phyloP scores from a whole-genome alignment of 495 filamentous ascomycete genomes.

The Aspergillus nidulans region DNA sequence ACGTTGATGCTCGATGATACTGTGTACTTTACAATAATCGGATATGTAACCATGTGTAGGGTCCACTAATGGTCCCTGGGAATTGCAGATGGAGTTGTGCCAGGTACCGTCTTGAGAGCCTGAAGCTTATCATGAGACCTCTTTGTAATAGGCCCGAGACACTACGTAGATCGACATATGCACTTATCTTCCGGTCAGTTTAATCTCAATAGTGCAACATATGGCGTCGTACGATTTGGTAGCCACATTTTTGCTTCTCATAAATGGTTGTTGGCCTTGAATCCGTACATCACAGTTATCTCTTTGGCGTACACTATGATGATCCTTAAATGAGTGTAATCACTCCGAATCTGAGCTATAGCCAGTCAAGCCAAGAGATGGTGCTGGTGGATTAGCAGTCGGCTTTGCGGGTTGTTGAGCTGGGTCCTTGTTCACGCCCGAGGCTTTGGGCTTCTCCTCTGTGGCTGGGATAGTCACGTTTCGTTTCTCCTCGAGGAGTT shows the following conservation, averaged over 20 bases:
- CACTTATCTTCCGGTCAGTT: neutral
- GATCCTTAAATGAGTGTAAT: neutral
- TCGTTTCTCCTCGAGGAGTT: conserved; percentile 4
- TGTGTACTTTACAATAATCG: conserved; percentile 12
- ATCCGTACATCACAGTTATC: neutral
- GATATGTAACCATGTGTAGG: conserved; percentile 1
- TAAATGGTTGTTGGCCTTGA: too few species aligned
- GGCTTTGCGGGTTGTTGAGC: conserved; percentile 4
- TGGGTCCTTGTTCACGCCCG: neutral
- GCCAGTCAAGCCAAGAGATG: conserved; percentile 34
- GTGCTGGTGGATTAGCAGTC: conserved; percentile 12
- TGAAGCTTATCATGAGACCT: neutral
- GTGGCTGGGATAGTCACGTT: neutral
- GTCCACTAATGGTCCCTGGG: neutral
- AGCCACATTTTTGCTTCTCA: neutral
- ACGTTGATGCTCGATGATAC: neutral
- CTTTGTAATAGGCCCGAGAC: neutral
- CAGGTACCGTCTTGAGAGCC: neutral
- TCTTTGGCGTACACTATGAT: neutral
- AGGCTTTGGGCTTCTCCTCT: neutral
- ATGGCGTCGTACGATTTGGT: neutral
- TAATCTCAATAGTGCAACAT: neutral
- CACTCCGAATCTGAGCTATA: conserved; percentile 44
- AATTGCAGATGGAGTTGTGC: neutral
- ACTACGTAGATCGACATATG: too few species aligned